Evolutionary conservation across 164 flowering plant genomes (phyloP), one percentile per base, ranked within the genome.

Genomic region (Pachysandra terminalis): DNA sequence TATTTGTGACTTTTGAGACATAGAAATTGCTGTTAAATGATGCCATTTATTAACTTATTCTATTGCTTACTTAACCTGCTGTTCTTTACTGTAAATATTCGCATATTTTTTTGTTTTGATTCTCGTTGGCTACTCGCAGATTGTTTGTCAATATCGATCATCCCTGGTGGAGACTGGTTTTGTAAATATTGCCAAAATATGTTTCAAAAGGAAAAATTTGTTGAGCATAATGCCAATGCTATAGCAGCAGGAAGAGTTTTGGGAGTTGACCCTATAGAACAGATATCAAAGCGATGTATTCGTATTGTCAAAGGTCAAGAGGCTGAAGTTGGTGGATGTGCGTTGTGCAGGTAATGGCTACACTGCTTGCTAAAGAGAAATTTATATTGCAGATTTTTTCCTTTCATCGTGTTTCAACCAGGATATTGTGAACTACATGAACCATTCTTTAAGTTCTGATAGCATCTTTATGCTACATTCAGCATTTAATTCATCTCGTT

Each of bases 171-270:
- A 63, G 73, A 62, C 52, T 93, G 94, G 96, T 81, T 78, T 72
- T 93, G 99, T 61, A 83, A 64, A 71, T 84, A 80, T 68, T 93
- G 99, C 77, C 69, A 73, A 67, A 81, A 74, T 62, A 80, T 77
- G 72, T 79, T 78, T 28, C 73, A 84, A 54, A 81, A 71, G 60
- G 94, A 86, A 56, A 87, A 78, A 56, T 73, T 70, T 71, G 89
- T 78, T 9, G 92, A 76, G 70, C 74, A 63, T 25, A 87, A 87
- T 78, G 85, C 72, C 27, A 85, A 92, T 82, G 96, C 97, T 32
- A 62, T 81, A 17, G 97, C 96, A 22, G 96, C 97, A 72, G 97
- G 97, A 35, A 81, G 97, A 69, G 81, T 88, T 63, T 70, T 74
- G 9, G 96, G 89, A 51, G 81, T 83, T 72, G 97, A 90, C 68